Base-by-base conservation (phyloP, 768 basidiomycete species). In the Lentinula boryana region DNA sequence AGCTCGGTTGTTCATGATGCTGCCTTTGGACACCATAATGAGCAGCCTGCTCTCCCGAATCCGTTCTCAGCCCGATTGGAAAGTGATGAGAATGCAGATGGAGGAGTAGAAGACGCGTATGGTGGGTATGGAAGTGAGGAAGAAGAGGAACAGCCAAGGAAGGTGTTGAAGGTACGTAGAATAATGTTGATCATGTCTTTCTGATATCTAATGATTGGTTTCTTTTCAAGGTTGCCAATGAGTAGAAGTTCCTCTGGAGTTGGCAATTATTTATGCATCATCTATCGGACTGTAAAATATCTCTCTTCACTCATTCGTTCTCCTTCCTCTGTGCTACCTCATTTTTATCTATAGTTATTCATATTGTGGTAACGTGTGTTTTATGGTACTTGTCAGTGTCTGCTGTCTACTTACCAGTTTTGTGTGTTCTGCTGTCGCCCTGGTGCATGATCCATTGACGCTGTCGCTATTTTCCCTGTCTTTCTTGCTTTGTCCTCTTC, bases 41-140 rank as follows among this genome's bases (percentile, higher is more conserved):
- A 46, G 5, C 57, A 32, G 13, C n/a, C 56, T 57, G 10, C 48
- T 48, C 46, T 58, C 4, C 57, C 57, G 16, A 58, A 46, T 49
- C 48, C 57, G 7, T 58, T 58, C 33, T 21, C 44, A 12, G 15
- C 44, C 18, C 33, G 31, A 10, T 33, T 48, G 46, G 43, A 35
- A 16, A 58, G 57, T 41, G 57, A 50, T 16, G 57, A 50, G 31
- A 44, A 32, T 49, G 44, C 43, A 53, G 51, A 38, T 35, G 57
- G 46, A 23, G 48, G 40, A 5, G 44, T 10, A 15, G 57, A 58
- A 49, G 57, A 58, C 35, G 32, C 57, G n/a, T 58, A 58, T 49
- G 57, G 57, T 5, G 57, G 57, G 15, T 58, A 58, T 27, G 55
- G 57, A 5, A 58, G 31, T 27, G 57, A 58, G 33, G 57, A 58